Base-by-base conservation (phyloP, 2,329 filamentous ascomycete species). In the Macrophomina tecta region DNA sequence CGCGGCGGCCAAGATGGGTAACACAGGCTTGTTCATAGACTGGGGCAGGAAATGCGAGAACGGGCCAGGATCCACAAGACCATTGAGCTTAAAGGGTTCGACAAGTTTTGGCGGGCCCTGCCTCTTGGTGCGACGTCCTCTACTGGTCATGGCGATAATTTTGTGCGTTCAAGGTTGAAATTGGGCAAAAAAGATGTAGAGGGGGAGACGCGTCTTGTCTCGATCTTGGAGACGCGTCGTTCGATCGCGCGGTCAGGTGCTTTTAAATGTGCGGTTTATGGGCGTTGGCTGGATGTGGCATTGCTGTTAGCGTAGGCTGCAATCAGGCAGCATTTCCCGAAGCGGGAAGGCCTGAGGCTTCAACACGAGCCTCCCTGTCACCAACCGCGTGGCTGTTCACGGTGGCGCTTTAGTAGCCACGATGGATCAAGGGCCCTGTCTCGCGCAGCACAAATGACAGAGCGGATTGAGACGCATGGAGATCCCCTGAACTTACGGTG, bases 261-360 rank as follows among this genome's bases (percentile, higher is more conserved):
- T 42, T 16, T 62, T 62, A 49, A 12, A 42, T 56, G 14, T 2
- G 12, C 36, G 11, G 23, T 23, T 23, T 38, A 14, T 40, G 30
- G 1, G 16, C 32, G 2, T 5, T 62, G 55, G 14, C 14, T 7
- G 28, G 28, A 12, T 12, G 52, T 49, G 58, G 58, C 9, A 16
- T 7, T 34, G 40, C 49, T 52, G n/a, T 16, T 49, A 49, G 42
- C 8, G 30, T 62, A 62, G 58, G 58, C 58, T 16, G 32, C 58
- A 48, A 16, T 42, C 30, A 49, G 58, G 42, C 45, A 62, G 5
- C 30, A 28, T 38, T 12, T 1, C 58, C 45, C 28, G 28, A 62
- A 62, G 7, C 42, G 58, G 58, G 36, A 49, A 60, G 18, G 58
- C 58, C 30, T 49, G 32, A 62, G 58, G 58, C 58, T 34, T 23